Conservation (phyloP, 495 filamentous ascomycete genomes). For the Podospora pseudopauciseta region DNA sequence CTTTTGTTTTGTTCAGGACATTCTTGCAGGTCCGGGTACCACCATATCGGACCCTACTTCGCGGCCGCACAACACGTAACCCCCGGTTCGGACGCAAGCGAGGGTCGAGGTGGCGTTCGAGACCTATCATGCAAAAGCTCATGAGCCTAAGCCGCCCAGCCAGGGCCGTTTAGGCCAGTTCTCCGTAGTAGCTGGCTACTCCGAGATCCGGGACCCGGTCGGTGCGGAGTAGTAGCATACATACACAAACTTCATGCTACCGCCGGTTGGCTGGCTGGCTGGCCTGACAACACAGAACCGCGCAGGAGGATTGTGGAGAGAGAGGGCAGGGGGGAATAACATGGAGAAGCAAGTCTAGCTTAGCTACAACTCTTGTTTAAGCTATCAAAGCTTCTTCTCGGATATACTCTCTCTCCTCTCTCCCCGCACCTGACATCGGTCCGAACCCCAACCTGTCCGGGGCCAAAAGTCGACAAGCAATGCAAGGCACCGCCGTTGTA, state of each 20-base stretch:
- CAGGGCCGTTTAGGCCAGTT: background rate
- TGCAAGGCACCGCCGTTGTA: slow-evolving; percentile 2
- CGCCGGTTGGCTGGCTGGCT: background rate
- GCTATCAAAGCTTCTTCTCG: background rate
- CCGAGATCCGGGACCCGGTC: background rate
- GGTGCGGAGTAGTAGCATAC: background rate
- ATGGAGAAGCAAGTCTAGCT: background rate
- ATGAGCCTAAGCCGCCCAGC: background rate
- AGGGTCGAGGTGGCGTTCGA: background rate
- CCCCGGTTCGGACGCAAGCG: slow-evolving; percentile 1
- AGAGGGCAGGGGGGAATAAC: background rate
- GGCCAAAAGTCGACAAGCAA: background rate
- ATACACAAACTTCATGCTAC: background rate
- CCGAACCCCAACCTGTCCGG: slow-evolving; percentile 11
- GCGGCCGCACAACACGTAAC: background rate
- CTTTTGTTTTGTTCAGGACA: background rate
- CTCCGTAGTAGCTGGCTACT: background rate
- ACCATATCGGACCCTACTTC: background rate
- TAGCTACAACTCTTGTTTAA: no score
- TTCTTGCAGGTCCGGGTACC: background rate
- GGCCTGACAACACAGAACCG: background rate
- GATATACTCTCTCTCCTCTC: background rate
- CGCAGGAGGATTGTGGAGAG: slow-evolving; percentile 11
- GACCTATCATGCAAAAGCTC: background rate
- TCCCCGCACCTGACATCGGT: slow-evolving; percentile 11